Evolutionary conservation across 2,329 filamentous ascomycete species (phyloP).

Genomic region (Xylaria sp.): DNA sequence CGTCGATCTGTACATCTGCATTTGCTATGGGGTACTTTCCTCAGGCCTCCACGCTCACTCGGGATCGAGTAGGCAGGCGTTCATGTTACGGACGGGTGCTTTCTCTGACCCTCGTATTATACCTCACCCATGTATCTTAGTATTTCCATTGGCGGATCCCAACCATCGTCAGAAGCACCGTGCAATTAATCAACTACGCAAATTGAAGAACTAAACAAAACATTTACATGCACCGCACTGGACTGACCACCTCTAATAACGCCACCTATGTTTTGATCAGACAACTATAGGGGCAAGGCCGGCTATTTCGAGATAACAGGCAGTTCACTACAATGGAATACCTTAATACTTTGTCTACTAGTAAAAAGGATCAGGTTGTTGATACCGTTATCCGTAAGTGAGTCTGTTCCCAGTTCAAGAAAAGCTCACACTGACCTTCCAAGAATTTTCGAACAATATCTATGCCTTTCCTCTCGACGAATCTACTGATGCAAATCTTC

Average conservation of each 20-base stretch:
- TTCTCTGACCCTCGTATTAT: neutral
- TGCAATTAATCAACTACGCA: too few species aligned
- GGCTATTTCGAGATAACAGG: neutral
- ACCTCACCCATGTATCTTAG: too few species aligned
- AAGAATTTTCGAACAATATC: slow-evolving; percentile 47
- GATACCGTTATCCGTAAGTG: slow-evolving; percentile 35
- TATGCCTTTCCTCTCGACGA: slow-evolving; percentile 46
- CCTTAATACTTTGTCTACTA: slow-evolving; percentile 15
- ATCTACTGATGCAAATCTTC: slow-evolving; percentile 43
- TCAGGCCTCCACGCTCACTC: neutral
- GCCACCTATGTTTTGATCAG: slow-evolving; percentile 3
- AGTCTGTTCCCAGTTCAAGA: neutral
- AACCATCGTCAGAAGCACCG: neutral
- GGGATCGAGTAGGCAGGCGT: slow-evolving; percentile 11
- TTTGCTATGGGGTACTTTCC: slow-evolving; percentile 12
- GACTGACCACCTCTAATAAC: slow-evolving; percentile 1
- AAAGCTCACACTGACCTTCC: slow-evolving; percentile 17
- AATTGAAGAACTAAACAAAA: too few species aligned
- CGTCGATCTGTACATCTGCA: neutral
- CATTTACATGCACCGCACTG: neutral
- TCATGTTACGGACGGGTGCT: neutral
- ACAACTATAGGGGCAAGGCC: neutral
- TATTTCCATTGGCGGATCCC: neutral
- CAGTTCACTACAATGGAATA: slow-evolving; percentile 29
- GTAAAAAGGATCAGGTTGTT: slow-evolving; percentile 23